Evolutionary conservation across 2,329 filamentous ascomycete genomes (phyloP).

Genomic region (Madurella mycetomatis): DNA sequence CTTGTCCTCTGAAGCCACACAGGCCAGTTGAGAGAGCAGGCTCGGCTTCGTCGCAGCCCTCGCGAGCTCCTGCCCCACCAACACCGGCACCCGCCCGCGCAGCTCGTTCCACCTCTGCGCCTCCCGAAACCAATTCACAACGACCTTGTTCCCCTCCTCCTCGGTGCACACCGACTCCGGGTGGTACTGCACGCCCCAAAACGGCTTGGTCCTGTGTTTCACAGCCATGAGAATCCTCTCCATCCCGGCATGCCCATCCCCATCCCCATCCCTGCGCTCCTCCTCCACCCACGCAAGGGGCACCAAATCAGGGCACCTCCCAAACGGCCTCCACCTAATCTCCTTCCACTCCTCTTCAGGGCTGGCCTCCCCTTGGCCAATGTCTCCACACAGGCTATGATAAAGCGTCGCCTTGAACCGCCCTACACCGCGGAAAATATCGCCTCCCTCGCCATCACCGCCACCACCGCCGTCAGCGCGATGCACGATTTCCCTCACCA

Average conservation of each 20-base stretch:
- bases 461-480: conserved; percentile 15
- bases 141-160: conserved; percentile 55
- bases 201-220: conserved; percentile 62
- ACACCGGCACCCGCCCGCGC: conserved; percentile 21
- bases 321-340: conserved; percentile 38
- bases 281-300: conserved; percentile 62
- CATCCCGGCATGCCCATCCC: conserved; percentile 18
- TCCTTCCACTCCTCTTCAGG: conserved; percentile 33
- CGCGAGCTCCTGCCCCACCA: conserved; percentile 23
- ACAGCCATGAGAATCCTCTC: conserved; percentile 72
- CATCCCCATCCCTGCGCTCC: conserved; percentile 32
- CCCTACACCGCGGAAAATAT: conserved; percentile 62
- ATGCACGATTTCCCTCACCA: conserved; percentile 66
- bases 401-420: conserved; percentile 70
- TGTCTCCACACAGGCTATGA: conserved; percentile 58
- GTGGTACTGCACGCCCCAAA: conserved; percentile 88
- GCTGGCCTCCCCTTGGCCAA: conserved; percentile 44
- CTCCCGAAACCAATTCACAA: conserved; percentile 71
- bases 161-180: conserved; percentile 86
- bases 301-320: conserved; percentile 39
- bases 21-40: conserved; percentile 28
- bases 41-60: conserved; percentile 33
- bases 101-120: conserved; percentile 56
- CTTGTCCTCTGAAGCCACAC: conserved; percentile 4
- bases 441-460: conserved; percentile 29